phyloP scores from a whole-genome alignment of 192 early-diverging fungal genomes.

The Lunasporangiospora selenospora region DNA sequence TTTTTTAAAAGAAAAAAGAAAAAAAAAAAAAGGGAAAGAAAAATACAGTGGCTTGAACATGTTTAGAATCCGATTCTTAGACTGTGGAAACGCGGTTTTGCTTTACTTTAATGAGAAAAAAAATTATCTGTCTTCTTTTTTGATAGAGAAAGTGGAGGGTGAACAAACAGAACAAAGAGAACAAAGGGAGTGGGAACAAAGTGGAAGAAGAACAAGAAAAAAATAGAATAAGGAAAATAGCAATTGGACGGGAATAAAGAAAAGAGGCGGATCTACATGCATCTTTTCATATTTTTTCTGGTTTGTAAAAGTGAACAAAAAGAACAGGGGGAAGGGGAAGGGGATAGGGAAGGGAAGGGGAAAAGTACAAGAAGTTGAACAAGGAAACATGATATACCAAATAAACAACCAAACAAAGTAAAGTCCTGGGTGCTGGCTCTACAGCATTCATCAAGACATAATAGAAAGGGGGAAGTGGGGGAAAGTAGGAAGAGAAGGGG shows the following conservation, averaged over 20 bases:
- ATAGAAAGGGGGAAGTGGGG: slow-evolving; percentile 4
- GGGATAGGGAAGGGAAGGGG: slow-evolving; percentile 14
- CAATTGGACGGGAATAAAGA: neutral
- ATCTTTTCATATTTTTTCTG: too few species aligned
- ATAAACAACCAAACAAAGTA: too few species aligned
- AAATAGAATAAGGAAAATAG: neutral
- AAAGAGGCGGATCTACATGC: slow-evolving; percentile 5
- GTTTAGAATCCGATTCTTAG: neutral
- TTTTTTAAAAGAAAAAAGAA: slow-evolving; percentile 37
- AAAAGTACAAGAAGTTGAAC: slow-evolving; percentile 39
- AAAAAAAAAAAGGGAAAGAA: slow-evolving; percentile 9
- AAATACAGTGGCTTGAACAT: neutral
- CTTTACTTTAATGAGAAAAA: slow-evolving; percentile 9
- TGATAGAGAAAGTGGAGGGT: neutral
- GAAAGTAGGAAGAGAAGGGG: neutral
- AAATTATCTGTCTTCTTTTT: slow-evolving; percentile 1
- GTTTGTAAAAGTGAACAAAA: neutral
- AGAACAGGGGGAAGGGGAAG: neutral
- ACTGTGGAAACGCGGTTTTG: neutral
- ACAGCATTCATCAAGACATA: slow-evolving; percentile 8
- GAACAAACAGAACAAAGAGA: too few species aligned
- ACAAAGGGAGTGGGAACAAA: too few species aligned
- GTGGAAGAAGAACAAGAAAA: neutral
- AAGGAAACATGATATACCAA: too few species aligned
- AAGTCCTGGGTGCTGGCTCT: too few species aligned